These are phyloP conservation scores for Oxyria digyna DNA, from an alignment of 148 eudicot species.

Conservation along the genomic window DNA sequence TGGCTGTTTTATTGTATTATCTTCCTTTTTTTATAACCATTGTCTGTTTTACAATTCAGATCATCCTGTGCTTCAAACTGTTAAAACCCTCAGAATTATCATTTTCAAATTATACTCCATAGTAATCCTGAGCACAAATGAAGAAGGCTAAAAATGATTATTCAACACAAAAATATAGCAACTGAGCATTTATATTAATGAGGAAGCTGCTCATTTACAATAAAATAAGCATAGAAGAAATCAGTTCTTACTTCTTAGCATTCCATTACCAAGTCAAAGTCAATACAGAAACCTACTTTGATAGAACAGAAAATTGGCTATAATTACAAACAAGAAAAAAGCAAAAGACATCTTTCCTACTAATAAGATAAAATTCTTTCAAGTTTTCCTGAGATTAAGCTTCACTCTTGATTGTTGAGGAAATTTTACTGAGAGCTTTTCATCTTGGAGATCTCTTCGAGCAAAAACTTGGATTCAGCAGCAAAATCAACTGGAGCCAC, in stretches of 20 bases:
- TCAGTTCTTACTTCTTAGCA: neutral
- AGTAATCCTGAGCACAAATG: neutral
- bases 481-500: conserved; percentile 67
- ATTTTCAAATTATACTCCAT: neutral
- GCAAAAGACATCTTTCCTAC: neutral
- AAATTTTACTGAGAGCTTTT: conserved; percentile 31
- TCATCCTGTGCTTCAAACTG: no score
- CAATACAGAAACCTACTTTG: neutral
- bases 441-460: conserved; percentile 59
- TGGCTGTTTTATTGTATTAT: no score
- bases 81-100: neutral
- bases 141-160: neutral
- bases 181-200: neutral
- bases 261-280: neutral
- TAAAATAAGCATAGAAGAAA: neutral
- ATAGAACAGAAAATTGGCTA: conserved; percentile 1
- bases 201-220: neutral
- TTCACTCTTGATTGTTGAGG: neutral
- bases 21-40: no score
- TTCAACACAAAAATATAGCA: neutral
- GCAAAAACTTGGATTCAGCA: conserved; percentile 65
- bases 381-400: neutral
- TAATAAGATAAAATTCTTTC: neutral
- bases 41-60: neutral
- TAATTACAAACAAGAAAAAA: neutral